Evolutionary conservation across 2,329 filamentous ascomycete genomes (phyloP), one percentile per base, ranked within the genome.

Genomic region (Phialocephala sp.): DNA sequence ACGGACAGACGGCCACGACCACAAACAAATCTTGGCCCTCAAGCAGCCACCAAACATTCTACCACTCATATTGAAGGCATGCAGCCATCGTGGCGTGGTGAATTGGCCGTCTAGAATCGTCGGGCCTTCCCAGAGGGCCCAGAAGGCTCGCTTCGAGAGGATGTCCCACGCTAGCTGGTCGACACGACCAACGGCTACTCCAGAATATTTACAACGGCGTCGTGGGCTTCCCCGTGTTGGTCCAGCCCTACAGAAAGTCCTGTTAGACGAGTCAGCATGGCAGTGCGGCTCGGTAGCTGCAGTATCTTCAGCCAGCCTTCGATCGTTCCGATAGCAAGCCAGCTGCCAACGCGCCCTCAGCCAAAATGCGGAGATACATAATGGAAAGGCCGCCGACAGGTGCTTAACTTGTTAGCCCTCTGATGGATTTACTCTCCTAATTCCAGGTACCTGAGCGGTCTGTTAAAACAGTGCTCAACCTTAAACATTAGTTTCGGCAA

Each of bases 251-350:
- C 47, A 12, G 1, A 27, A 50, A 50, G 45, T 50, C 8, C 20
- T 24, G 20, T 20, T 50, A n/a, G 45, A 24, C 45, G 45, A 50
- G 22, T 54, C 50, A 35, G n/a, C 50, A n/a, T 32, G 4, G 22
- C 9, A 18, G 32, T 8, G 22, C 27, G 8, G 50, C 50, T 52
- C 9, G 22, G 22, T 8, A 27, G 20, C 22, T 18, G 24, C 50
- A 32, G 27, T 61, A 55, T 55, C 41, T 55, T 61, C 59, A 61
- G 59, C 59, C 59, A 61, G 59, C 59, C 59, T 55, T 50, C 22
- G 36, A 43, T 24, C 6, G 32, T 20, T n/a, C 45, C n/a, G 24
- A 54, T 4, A 11, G 27, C 27, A 32, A 32, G 24, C 50, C 24
- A 54, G 50, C 50, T 54, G 24, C 27, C 50, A 54, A 11, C 22